Evolutionary conservation across 2,329 filamentous ascomycete genomes (phyloP), one percentile per base, ranked within the genome.

Genomic region (Sporothrix sp.): DNA sequence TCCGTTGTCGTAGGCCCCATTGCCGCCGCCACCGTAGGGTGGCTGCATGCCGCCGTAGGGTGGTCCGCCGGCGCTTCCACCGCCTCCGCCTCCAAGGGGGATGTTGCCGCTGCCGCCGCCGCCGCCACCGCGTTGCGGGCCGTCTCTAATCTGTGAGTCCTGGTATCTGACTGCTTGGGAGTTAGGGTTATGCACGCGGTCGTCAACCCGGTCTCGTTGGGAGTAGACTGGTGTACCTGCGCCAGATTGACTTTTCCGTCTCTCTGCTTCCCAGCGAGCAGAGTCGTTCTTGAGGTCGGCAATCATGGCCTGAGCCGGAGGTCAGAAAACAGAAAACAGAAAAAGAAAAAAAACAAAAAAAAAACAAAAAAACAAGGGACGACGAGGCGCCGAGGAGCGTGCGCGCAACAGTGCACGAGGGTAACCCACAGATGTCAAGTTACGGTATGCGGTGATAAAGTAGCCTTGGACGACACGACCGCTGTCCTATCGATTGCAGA

Each of bases 391-490:
- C 50, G n/a, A 18, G 43, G 13, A 32, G 13, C 33, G 38, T 50
- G 25, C 35, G 21, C 16, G 49, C 50, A 40, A 70, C n/a, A n/a
- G n/a, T n/a, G n/a, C n/a, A n/a, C n/a, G n/a, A n/a, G n/a, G n/a
- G n/a, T n/a, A n/a, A n/a, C 82, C 71, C 75, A 88, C 85, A 61
- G 82, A 82, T 59, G 85, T 89, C 62, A 89, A 68, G 63, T 87
- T 87, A 56, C 85, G 78, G 67, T 89, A 89, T 55, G 84, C 85
- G 44, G 81, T 87, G 65, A 89, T 86, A 66, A 80, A 86, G 69
- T 85, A 89, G 59, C 85, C 85, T 61, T 79, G 75, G 56, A 81
- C 80, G 57, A 77, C 71, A 68, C 84, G 76, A 58, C 76, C 72
- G 51, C 59, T 71, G 62, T 79, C 76, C 75, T 79, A 28, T 45